Evolutionary conservation across 1,284 basidiomycete genomes (phyloP).

Genomic region (Naganishia albida): DNA sequence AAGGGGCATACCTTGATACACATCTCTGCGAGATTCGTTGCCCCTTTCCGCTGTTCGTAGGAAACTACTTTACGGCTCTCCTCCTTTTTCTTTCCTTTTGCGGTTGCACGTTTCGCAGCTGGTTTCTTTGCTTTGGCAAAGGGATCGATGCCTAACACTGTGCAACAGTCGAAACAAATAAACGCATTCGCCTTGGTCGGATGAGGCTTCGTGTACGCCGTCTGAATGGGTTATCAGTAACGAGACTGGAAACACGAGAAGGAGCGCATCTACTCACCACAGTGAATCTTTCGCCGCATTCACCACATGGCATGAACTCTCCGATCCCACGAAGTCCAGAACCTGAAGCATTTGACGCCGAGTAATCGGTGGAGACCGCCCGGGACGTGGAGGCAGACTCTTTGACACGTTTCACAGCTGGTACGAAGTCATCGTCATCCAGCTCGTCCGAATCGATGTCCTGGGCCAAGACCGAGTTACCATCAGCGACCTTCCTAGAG

Average conservation of each 20-base stretch:
- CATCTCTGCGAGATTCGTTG: slow-evolving; percentile 69
- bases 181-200: slow-evolving; percentile 69
- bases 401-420: slow-evolving; percentile 38
- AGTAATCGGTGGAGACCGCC: slow-evolving; percentile 58
- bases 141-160: slow-evolving; percentile 70
- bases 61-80: slow-evolving; percentile 58
- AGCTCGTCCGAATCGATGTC: slow-evolving; percentile 36
- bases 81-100: slow-evolving; percentile 56
- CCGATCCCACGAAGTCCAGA: slow-evolving; percentile 69
- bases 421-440: slow-evolving; percentile 54
- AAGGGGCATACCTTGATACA: slow-evolving; percentile 68
- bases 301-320: slow-evolving; percentile 76
- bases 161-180: slow-evolving; percentile 77
- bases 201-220: slow-evolving; percentile 70
- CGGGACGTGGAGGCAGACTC: slow-evolving; percentile 52
- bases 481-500: not conserved
- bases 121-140: slow-evolving; percentile 69
- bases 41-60: slow-evolving; percentile 67
- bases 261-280: slow-evolving; percentile 63
- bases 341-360: slow-evolving; percentile 39
- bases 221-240: slow-evolving; percentile 57
- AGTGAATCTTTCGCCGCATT: slow-evolving; percentile 81
- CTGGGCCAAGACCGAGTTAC: slow-evolving; percentile 9
- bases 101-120: slow-evolving; percentile 60
- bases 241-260: not conserved